phyloP scores from a whole-genome alignment of 2,329 filamentous ascomycete species.

The Xylariaceae sp. region DNA sequence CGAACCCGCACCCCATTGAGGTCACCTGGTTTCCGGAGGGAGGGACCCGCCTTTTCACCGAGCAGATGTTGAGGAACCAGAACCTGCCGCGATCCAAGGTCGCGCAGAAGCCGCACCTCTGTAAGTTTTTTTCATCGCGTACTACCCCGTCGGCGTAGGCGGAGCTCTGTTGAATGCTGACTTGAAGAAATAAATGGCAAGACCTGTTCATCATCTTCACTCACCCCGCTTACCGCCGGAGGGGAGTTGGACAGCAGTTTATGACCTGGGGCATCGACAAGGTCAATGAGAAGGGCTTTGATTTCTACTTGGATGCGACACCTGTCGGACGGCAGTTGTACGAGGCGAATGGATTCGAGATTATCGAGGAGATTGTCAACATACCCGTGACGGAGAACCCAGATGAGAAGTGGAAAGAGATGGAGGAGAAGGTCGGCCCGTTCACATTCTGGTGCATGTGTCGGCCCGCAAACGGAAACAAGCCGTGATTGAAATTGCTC shows the following conservation, averaged over 20 bases:
- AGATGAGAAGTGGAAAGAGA: constrained; percentile 22
- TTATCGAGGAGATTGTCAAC: constrained; percentile 17
- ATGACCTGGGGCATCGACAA: constrained; percentile 24
- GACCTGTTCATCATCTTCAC: constrained; percentile 21
- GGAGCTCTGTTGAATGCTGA: too few relatives aligned
- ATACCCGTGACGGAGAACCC: constrained; percentile 17
- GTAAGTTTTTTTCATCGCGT: constrained; percentile 11
- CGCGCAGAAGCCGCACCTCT: constrained; percentile 21
- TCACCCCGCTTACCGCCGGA: constrained; percentile 20
- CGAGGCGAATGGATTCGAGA: constrained; percentile 18
- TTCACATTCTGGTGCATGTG: constrained; percentile 18
- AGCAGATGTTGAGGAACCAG: constrained; percentile 16
- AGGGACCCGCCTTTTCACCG: constrained; percentile 20
- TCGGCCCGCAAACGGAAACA: constrained; percentile 4
- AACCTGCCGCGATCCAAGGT: constrained; percentile 6
- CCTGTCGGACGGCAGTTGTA: constrained; percentile 19
- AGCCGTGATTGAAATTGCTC: too few relatives aligned
- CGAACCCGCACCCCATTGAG: constrained; percentile 6
- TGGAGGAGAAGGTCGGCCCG: constrained; percentile 37
- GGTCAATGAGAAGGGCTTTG: constrained; percentile 18
- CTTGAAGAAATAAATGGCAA: too few relatives aligned
- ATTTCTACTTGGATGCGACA: constrained; percentile 25
- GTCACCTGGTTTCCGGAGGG: constrained; percentile 32
- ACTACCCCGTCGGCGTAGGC: too few relatives aligned
- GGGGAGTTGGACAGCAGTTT: constrained; percentile 19